Evolutionary conservation across 169 alveolate species (phyloP), one percentile per base, ranked within the genome.

Genomic region (Fabrea salina): DNA sequence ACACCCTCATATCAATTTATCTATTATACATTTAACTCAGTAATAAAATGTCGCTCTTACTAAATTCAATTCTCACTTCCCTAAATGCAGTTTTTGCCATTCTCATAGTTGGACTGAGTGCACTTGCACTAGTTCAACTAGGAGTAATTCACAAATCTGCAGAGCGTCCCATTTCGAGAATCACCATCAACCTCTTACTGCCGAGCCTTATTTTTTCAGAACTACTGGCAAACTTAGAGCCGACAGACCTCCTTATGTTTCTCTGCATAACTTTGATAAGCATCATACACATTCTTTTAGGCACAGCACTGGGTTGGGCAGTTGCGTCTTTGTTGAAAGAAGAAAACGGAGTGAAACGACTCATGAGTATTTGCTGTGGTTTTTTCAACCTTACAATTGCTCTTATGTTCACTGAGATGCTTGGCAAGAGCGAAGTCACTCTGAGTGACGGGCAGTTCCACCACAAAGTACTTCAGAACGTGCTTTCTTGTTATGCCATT

Each of bases 201-300:
- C 78, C 78, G 2, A 7, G 44, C 30, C 35, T 68, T 7, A 13
- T 68, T 11, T 70, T 70, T 47, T 22, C 67, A 19, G 79, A 70
- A 1, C 41, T 70, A 50, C 25, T 70, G 16, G 32, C 27, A 5
- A 19, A 27, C 16, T 27, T 70, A 25, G 27, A 25, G 50, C 22
- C 44, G 19, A 19, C 57, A 19, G 32, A 37, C 5, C 67, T 70
- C 3, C 5, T 70, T 13, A 13, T 70, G 30, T 5, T 50, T 6
- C 49, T 70, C 32, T 40, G 64, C 43, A 22, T 66, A n/a, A n/a
- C n/a, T n/a, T n/a, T n/a, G n/a, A n/a, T n/a, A n/a, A n/a, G n/a
- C n/a, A n/a, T n/a, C 35, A 56, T 70, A 8, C 79, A 70, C n/a
- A 37, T 70, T 5, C 49, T 13, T n/a, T n/a, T 11, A 4, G 79